Evolutionary conservation across 352 stramenopile species (phyloP).

Genomic region (Elongisporangium senticosum): DNA sequence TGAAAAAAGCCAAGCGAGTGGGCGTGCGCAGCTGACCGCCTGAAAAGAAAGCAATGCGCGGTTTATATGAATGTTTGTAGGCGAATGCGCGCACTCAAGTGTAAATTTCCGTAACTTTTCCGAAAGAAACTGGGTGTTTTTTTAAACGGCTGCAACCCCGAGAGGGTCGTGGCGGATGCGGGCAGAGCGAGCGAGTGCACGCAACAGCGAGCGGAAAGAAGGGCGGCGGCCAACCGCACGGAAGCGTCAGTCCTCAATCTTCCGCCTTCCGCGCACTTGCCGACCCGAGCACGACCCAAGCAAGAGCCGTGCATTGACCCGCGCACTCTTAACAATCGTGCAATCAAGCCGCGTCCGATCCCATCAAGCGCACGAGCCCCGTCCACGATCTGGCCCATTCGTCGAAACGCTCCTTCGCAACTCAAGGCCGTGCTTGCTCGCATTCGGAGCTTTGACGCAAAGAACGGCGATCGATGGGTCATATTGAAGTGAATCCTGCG

Average conservation of each 20-base stretch:
- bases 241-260: slow-evolving; percentile 45
- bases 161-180: neutral
- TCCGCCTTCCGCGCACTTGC: slow-evolving; percentile 26
- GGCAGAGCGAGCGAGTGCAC: neutral
- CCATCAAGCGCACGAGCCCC: neutral
- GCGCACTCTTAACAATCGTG: slow-evolving; percentile 1
- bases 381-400: neutral
- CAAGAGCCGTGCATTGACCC: neutral
- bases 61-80: neutral
- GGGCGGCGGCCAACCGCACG: neutral
- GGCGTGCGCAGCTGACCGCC: neutral
- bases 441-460: neutral
- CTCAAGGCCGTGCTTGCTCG: neutral
- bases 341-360: neutral
- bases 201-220: neutral
- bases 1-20: neutral
- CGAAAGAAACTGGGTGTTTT: neutral
- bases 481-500: neutral
- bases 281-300: slow-evolving; percentile 8
- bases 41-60: neutral
- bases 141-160: neutral
- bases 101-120: neutral
- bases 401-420: neutral
- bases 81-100: neutral
- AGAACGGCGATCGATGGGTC: neutral